Percentiles rank a stretch among this genome's conserved stretches.
Evolutionary conservation across 2,329 filamentous ascomycete genomes (phyloP).

Genomic region (Penicillium sp.): DNA sequence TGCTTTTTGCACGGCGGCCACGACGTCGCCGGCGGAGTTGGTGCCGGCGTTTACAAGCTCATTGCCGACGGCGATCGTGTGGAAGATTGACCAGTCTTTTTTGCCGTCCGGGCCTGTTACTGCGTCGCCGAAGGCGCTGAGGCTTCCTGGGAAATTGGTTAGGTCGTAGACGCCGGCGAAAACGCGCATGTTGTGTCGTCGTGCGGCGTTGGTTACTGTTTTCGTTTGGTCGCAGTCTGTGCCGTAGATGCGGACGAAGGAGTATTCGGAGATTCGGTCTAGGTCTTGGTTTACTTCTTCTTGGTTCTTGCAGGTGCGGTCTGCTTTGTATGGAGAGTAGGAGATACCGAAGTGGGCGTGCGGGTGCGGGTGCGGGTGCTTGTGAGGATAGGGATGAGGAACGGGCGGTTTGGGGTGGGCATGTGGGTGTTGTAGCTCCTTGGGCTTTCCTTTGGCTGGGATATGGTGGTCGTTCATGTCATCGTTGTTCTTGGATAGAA

Average conservation of each 20-base stretch:
- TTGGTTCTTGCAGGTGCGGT: conserved; percentile 58
- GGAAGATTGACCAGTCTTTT: conserved; percentile 57
- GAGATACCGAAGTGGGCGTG: conserved; percentile 41
- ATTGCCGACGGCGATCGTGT: conserved; percentile 70
- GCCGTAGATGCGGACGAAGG: conserved; percentile 66
- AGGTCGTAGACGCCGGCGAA: conserved; percentile 68
- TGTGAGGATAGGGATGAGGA: conserved; percentile 5
- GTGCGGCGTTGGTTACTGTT: conserved; percentile 55
- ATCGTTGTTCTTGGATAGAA: neutral
- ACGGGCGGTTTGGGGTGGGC: conserved; percentile 20
- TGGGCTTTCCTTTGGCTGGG: neutral
- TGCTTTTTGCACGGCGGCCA: conserved; percentile 50
- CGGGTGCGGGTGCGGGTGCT: neutral
- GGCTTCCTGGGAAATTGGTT: conserved; percentile 46
- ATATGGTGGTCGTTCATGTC: neutral
- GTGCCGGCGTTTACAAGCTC: conserved; percentile 63
- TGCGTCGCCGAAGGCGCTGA: conserved; percentile 53
- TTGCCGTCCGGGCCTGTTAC: conserved; percentile 37
- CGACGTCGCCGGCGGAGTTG: conserved; percentile 46
- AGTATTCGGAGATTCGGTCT: conserved; percentile 49
- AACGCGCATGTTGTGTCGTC: conserved; percentile 57
- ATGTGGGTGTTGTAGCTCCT: conserved; percentile 13
- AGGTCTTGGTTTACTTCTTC: conserved; percentile 59
- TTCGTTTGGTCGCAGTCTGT: conserved; percentile 66
- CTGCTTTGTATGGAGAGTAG: conserved; percentile 51